These are phyloP conservation scores for Chytridiales sp. DNA, from an alignment of 371 early-diverging fungal genomes.

Conservation along the genomic window DNA sequence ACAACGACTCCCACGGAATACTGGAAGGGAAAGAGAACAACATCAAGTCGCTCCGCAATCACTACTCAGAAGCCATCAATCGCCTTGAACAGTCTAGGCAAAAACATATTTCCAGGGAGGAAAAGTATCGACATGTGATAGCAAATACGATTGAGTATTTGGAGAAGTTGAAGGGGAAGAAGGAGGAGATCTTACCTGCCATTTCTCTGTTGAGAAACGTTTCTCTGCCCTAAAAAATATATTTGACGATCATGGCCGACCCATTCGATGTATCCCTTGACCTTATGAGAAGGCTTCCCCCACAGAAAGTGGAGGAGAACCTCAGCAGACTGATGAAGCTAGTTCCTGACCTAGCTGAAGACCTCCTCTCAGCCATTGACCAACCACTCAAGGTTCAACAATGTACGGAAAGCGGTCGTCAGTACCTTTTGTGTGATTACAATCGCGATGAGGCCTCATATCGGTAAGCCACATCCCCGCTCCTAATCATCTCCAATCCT, in stretches of 20 bases:
- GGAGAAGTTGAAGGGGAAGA: constrained; percentile 23
- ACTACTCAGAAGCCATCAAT: constrained; percentile 11
- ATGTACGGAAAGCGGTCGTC: constrained; percentile 72
- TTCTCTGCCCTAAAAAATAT: not conserved
- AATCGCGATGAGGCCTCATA: constrained; percentile 95
- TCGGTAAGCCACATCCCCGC: constrained; percentile 55
- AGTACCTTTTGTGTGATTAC: constrained; percentile 91
- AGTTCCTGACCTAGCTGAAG: constrained; percentile 86
- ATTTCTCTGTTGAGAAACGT: constrained; percentile 12
- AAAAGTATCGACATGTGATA: constrained; percentile 18
- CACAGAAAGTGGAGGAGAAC: constrained; percentile 87
- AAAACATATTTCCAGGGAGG: constrained; percentile 21
- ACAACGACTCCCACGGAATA: too few species aligned
- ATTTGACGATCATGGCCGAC: constrained; percentile 23
- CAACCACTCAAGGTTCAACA: constrained; percentile 84
- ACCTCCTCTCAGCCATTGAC: constrained; percentile 86
- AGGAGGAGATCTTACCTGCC: constrained; percentile 22
- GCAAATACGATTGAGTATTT: constrained; percentile 21
- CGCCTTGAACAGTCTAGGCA: constrained; percentile 14
- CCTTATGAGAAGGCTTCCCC: constrained; percentile 95
- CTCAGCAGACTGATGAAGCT: constrained; percentile 79
- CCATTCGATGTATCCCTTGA: constrained; percentile 88
- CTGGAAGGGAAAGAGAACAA: constrained; percentile 22
- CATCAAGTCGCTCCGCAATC: constrained; percentile 10
- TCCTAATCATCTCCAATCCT: not conserved